Evolutionary conservation across 2,329 filamentous ascomycete genomes (phyloP).

Genomic region (Venturia nashicola): DNA sequence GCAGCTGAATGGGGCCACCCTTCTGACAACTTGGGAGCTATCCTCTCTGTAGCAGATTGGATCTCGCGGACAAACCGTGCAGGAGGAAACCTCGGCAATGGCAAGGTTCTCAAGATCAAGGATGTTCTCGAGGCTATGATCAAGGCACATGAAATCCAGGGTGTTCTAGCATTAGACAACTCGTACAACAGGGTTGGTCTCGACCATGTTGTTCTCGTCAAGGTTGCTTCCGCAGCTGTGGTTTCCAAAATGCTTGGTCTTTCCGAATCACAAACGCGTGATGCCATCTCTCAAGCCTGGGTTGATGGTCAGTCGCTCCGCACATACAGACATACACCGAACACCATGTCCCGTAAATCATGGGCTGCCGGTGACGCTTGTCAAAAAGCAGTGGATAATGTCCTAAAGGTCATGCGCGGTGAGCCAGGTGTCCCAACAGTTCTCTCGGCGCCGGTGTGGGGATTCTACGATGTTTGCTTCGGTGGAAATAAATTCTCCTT

Average conservation of each 20-base stretch:
- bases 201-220: slow-evolving; percentile 96
- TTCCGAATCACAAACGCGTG: slow-evolving; percentile 78
- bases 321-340: slow-evolving; percentile 93
- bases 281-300: slow-evolving; percentile 94
- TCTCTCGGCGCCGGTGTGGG: slow-evolving; percentile 85
- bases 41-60: slow-evolving; percentile 95
- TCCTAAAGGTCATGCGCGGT: slow-evolving; percentile 80
- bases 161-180: slow-evolving; percentile 91
- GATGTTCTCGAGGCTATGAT: slow-evolving; percentile 96
- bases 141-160: slow-evolving; percentile 98
- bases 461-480: slow-evolving; percentile 98
- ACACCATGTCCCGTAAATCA: slow-evolving; percentile 99
- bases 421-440: slow-evolving; percentile 87
- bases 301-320: slow-evolving; percentile 92
- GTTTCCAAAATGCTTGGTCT: slow-evolving; percentile 92
- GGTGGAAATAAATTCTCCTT: slow-evolving; percentile 85
- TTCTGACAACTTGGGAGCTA: slow-evolving; percentile 94
- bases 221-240: slow-evolving; percentile 89
- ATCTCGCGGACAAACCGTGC: slow-evolving; percentile 87
- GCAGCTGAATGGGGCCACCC: slow-evolving; percentile 98
- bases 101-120: slow-evolving; percentile 74
- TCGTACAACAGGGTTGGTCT: slow-evolving; percentile 98
- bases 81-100: slow-evolving; percentile 57
- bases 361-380: slow-evolving; percentile 98
- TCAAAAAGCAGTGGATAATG: slow-evolving; percentile 85